Evolutionary conservation across 257 asterid genomes (phyloP).

Genomic region (Craterostigma plantagineum): DNA sequence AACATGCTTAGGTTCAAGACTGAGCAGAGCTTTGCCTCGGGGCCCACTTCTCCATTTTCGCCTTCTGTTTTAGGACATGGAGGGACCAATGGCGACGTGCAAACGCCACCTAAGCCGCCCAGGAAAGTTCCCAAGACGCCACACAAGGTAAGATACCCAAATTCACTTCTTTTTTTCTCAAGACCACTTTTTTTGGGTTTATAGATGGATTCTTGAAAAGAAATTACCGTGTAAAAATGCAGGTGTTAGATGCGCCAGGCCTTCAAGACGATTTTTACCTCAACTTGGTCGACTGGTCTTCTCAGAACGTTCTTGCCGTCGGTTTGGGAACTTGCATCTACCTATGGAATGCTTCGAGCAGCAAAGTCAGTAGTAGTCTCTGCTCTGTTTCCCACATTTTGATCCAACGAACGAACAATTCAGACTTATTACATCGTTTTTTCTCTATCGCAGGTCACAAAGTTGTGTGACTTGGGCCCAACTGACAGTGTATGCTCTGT

Average conservation of each 20-base stretch:
- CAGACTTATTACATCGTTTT: not conserved
- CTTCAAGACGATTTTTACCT: conserved; percentile 96
- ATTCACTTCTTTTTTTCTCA: too few species aligned
- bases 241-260: conserved; percentile 95
- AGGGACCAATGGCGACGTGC: conserved; percentile 24
- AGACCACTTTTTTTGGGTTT: too few species aligned
- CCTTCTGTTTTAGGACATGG: conserved; percentile 57
- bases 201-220: conserved; percentile 7
- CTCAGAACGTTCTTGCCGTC: conserved; percentile 98
- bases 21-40: conserved; percentile 43
- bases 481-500: conserved; percentile 79
- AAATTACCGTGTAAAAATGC: conserved; percentile 6
- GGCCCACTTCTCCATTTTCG: conserved; percentile 68
- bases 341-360: conserved; percentile 87
- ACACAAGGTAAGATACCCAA: conserved; percentile 90
- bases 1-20: conserved; percentile 91
- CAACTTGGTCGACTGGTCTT: conserved; percentile 96
- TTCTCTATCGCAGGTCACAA: conserved; percentile 46
- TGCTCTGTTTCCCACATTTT: not conserved
- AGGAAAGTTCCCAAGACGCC: conserved; percentile 97
- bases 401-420: not conserved
- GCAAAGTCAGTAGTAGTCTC: conserved; percentile 41
- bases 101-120: conserved; percentile 83
- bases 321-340: conserved; percentile 93
- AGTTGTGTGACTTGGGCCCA: conserved; percentile 86